Evolutionary conservation across 768 basidiomycete species (phyloP).

Genomic region (Tricholoma furcatifolium): DNA sequence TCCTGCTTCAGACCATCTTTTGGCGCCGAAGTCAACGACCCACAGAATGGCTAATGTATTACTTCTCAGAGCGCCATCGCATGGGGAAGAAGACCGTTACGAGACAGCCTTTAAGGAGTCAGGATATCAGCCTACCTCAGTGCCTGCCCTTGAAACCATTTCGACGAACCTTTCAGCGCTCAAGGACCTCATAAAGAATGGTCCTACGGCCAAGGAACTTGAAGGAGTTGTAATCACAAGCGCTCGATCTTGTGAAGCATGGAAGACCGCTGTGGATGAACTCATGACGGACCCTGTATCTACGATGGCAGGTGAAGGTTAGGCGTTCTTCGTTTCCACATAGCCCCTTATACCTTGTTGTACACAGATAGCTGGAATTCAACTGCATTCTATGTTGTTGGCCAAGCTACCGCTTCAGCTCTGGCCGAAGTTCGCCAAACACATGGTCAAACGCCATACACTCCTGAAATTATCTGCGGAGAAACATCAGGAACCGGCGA

Average conservation of each 20-base stretch:
- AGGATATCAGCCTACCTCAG: conserved; percentile 54
- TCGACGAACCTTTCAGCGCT: conserved; percentile 50
- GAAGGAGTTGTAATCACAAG: conserved; percentile 79
- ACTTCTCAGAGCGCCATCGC: conserved; percentile 41
- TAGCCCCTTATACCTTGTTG: conserved; percentile 3
- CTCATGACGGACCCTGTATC: conserved; percentile 7
- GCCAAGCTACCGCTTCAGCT: conserved; percentile 56
- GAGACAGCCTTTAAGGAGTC: conserved; percentile 43
- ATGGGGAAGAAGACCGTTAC: conserved; percentile 55
- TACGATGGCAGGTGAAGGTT: conserved; percentile 6
- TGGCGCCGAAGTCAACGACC: not conserved
- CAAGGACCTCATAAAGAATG: conserved; percentile 35
- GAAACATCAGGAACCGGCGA: conserved; percentile 66
- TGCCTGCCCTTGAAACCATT: conserved; percentile 72
- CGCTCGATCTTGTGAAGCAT: conserved; percentile 73
- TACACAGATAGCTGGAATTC: conserved; percentile 46
- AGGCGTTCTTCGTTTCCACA: conserved; percentile 3
- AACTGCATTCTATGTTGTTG: conserved; percentile 79
- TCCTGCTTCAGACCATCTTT: not conserved
- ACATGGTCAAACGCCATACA: conserved; percentile 21
- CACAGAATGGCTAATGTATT: conserved; percentile 37
- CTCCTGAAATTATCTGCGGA: conserved; percentile 35
- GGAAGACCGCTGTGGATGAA: conserved; percentile 43
- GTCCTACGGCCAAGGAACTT: conserved; percentile 31
- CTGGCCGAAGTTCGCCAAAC: conserved; percentile 35